phyloP scores from a whole-genome alignment of 1,284 basidiomycete species.

The Fistulina hepatica region DNA sequence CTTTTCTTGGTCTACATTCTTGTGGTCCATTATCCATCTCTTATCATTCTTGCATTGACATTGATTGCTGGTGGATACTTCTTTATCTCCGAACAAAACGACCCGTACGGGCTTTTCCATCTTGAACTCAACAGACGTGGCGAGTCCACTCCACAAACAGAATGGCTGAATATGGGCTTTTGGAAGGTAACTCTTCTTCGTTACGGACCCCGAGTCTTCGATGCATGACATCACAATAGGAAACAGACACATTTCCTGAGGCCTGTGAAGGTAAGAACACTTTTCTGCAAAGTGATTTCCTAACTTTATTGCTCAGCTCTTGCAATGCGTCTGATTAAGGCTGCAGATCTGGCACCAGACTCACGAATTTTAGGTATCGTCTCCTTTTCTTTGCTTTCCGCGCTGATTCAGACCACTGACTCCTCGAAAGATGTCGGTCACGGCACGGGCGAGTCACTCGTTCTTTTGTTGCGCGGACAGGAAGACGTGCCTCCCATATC shows the following conservation, averaged over 20 bases:
- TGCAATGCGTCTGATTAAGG: slow-evolving; percentile 38
- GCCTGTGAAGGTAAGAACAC: slow-evolving; percentile 43
- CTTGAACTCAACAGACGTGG: slow-evolving; percentile 32
- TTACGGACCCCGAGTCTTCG: neutral
- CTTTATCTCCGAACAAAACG: slow-evolving; percentile 15
- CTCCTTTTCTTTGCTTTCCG: neutral
- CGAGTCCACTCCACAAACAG: slow-evolving; percentile 32
- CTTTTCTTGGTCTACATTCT: neutral
- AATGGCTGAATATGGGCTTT: slow-evolving; percentile 62
- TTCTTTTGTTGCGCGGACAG: slow-evolving; percentile 33
- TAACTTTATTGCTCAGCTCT: slow-evolving; percentile 30
- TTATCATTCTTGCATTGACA: neutral
- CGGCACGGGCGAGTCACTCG: slow-evolving; percentile 60
- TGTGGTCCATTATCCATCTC: neutral
- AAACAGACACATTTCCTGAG: slow-evolving; percentile 40
- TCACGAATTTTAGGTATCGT: slow-evolving; percentile 40
- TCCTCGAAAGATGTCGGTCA: slow-evolving; percentile 56
- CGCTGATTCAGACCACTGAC: slow-evolving; percentile 8
- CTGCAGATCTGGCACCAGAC: slow-evolving; percentile 30
- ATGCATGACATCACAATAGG: slow-evolving; percentile 22
- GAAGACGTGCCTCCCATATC: slow-evolving; percentile 37
- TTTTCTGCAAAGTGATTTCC: neutral
- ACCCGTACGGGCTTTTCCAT: slow-evolving; percentile 49
- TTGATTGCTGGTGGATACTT: slow-evolving; percentile 3
- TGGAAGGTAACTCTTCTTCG: slow-evolving; percentile 37